Base-by-base conservation (phyloP, 208 protist genomes). In the Acanthamoeba triangularis region DNA sequence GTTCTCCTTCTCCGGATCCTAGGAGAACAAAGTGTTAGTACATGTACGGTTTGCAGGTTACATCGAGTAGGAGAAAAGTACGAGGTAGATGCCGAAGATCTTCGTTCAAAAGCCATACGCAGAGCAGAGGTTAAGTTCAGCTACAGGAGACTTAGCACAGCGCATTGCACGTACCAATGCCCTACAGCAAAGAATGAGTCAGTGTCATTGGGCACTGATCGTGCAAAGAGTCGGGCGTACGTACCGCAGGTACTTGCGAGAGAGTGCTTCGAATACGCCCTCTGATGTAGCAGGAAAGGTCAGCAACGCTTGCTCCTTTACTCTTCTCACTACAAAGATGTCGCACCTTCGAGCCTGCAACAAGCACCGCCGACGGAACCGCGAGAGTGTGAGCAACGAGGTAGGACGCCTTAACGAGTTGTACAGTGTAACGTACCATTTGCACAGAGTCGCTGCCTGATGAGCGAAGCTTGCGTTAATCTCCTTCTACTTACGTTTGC, bases 21-120 rank as follows among this genome's bases (percentile, higher is more conserved):
- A 33, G 25, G 3, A n/a, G 2, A 33, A 14, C 47, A 14, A 90
- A 65, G 16, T n/a, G 61, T 30, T 30, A 78, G 30, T 78, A 4
- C 16, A 61, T 59, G 25, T 28, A 88, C 25, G 18, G 28, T 0
- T 33, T 72, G 30, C 44, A 0, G 13, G 23, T 23, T 30, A 74
- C 2, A 35, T 49, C 10, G 30, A 33, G 10, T 18, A 72, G 23
- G 6, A n/a, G 54, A 35, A 28, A 30, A 25, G 59, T 72, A 92
- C 85, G 52, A 74, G 44, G 41, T 92, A 92, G 25, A 92, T 92
- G 85, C 85, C 85, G 69, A 92, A 92, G 54, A 92, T 67, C 85
- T 92, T 88, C 8, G 61, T 28, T 35, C 16, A 18, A 44, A 41
- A 10, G 37, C 7, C 35, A 78, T 47, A 47, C 2, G 7, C 44